A percentile compares a stretch with the other conserved stretches of the same genome.
These are phyloP conservation scores for Eucalyptus cloeziana DNA, from an alignment of 345 rosid species.

Conservation along the genomic window DNA sequence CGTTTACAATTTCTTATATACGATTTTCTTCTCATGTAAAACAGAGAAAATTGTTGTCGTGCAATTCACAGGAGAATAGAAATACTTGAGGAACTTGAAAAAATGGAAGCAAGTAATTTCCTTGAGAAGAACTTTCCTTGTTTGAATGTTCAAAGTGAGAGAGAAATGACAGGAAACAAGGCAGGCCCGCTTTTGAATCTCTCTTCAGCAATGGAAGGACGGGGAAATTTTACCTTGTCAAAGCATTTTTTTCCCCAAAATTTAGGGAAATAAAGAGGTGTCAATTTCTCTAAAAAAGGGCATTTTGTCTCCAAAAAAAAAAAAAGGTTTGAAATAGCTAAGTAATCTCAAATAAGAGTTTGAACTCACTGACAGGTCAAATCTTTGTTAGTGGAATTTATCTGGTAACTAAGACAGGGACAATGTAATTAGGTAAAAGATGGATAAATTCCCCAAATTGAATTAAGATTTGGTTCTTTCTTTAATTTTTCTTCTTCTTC, in stretches of 20 bases:
- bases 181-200: not conserved
- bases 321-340: not conserved
- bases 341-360: not conserved
- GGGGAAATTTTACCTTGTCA: not conserved
- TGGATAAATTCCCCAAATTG: not conserved
- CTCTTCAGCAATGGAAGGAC: not conserved
- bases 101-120: not conserved
- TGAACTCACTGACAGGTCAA: not conserved
- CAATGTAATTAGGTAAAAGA: not conserved
- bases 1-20: not conserved
- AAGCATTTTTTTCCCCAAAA: not conserved
- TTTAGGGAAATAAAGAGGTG: too few relatives aligned
- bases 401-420: not conserved
- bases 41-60: not conserved
- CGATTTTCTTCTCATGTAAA: not conserved
- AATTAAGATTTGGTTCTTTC: not conserved
- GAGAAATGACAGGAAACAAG: not conserved
- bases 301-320: too few relatives aligned
- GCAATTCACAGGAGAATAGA: not conserved
- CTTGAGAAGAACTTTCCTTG: not conserved
- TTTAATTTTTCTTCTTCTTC: not conserved
- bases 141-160: not conserved
- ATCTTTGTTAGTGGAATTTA: too few relatives aligned
- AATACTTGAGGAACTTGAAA: not conserved
- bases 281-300: rapidly evolving